Evolutionary conservation across 1,139 yeast species (phyloP), one percentile per base, ranked within the genome.

Genomic region (Geotrichum cucujoidarum): DNA sequence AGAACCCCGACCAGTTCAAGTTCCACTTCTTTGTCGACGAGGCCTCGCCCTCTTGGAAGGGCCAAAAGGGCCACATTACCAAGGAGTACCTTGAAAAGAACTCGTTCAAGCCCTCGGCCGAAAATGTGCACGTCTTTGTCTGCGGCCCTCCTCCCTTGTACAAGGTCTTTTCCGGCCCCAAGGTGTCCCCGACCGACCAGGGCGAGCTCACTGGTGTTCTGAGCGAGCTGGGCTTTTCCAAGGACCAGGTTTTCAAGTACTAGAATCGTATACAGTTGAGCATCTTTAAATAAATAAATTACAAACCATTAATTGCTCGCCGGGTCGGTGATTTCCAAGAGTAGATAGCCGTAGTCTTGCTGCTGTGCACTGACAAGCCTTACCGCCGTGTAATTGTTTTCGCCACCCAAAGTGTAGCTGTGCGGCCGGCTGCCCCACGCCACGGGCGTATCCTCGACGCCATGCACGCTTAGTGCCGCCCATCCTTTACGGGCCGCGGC

Each of bases 91-190:
- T 88, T 62, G 54, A 63, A 49, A 67, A 68, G 55, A 68, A 80
- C 68, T 40, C 68, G 49, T 73, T 83, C 60, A 78, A 86, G 56
- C 75, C 78, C 55, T 73, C 83, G 47, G 71, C 78, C 55, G 80
- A 72, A 56, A 74, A 80, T 60, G 73, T 82, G 65, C 81, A 86
- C 69, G 76, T 86, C 56, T 83, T 89, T 66, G 82, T 86, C 58
- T 88, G 97, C 74, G 98, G 96, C 58, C 95, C 96, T 49, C 92
- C 94, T 62, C 86, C 88, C 48, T 57, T 88, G 71, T 80, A 82
- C 75, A 75, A 85, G 58, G 84, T 95, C 57, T 67, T 89, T 59
- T 88, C 96, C 36, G 99, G 98, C 64, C 68, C 70, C 60, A 92
- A 92, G 77, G 75, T 71, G 41, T 81, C 95, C 47, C 95, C 97